Conservation (phyloP, 2,329 filamentous ascomycete genomes). For the Torrubiella hemipterigena region DNA sequence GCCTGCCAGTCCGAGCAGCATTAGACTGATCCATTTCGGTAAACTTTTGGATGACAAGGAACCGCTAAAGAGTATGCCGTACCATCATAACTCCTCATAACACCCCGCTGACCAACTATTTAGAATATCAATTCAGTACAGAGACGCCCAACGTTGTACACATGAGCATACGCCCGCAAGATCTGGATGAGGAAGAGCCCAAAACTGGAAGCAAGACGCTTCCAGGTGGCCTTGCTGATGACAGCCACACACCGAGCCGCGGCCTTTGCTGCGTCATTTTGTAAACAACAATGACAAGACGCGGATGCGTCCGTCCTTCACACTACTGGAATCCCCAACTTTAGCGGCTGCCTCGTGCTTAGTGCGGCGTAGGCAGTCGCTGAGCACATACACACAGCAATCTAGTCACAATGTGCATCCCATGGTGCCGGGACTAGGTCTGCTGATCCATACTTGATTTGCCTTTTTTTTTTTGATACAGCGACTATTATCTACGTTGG, state of each 20-base stretch:
- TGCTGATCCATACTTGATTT: too few relatives aligned
- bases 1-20: constrained; percentile 77
- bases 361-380: too few relatives aligned
- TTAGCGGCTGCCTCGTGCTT: too few relatives aligned
- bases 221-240: constrained; percentile 26
- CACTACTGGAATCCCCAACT: too few relatives aligned
- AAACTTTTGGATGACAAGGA: constrained; percentile 84
- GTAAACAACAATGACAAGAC: too few relatives aligned
- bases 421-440: too few relatives aligned
- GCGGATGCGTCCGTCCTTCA: too few relatives aligned
- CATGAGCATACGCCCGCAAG: constrained; percentile 83
- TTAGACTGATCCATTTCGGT: constrained; percentile 84
- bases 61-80: constrained; percentile 60
- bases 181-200: constrained; percentile 71
- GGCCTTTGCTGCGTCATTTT: constrained; percentile 38
- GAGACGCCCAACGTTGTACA: constrained; percentile 79
- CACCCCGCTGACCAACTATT: constrained; percentile 1
- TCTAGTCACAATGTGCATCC: too few relatives aligned
- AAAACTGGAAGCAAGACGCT: constrained; percentile 47
- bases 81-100: constrained; percentile 4
- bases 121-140: constrained; percentile 69
- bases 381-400: too few relatives aligned
- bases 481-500: too few relatives aligned
- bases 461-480: too few relatives aligned
- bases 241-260: constrained; percentile 25